These are phyloP conservation scores for Stromatinia cepivora DNA, from an alignment of 2,329 filamentous ascomycete genomes.

Conservation along the genomic window DNA sequence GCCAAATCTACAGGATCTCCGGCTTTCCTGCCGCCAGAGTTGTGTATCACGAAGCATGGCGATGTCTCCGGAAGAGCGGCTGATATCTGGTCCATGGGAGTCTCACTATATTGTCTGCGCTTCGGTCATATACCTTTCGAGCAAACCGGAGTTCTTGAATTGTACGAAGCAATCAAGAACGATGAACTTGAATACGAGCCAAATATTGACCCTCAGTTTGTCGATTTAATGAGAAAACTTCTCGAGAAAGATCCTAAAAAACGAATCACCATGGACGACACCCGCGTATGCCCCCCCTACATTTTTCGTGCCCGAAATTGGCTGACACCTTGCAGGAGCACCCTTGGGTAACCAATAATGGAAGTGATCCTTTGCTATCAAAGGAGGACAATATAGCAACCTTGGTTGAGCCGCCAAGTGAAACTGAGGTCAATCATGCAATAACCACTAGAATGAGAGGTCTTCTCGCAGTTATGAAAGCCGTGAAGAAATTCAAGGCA, in stretches of 20 bases:
- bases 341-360: slow-evolving; percentile 85
- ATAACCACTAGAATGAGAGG: slow-evolving; percentile 89
- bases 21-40: slow-evolving; percentile 89
- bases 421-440: slow-evolving; percentile 84
- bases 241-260: slow-evolving; percentile 83
- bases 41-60: slow-evolving; percentile 83
- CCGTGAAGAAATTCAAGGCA: slow-evolving; percentile 83
- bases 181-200: slow-evolving; percentile 63
- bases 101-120: slow-evolving; percentile 87
- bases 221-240: slow-evolving; percentile 70
- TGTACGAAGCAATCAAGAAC: slow-evolving; percentile 84
- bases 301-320: slow-evolving; percentile 12
- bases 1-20: slow-evolving; percentile 93
- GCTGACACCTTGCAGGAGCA: slow-evolving; percentile 63
- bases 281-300: slow-evolving; percentile 64
- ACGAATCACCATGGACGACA: slow-evolving; percentile 77
- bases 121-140: slow-evolving; percentile 90
- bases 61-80: slow-evolving; percentile 85
- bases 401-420: slow-evolving; percentile 79
- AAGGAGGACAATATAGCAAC: slow-evolving; percentile 83
- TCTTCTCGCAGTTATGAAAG: slow-evolving; percentile 72
- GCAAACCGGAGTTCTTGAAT: slow-evolving; percentile 72
- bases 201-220: slow-evolving; percentile 66
- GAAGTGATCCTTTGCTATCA: slow-evolving; percentile 74
- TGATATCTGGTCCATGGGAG: slow-evolving; percentile 98